Conservation (phyloP, 1,139 yeast genomes). For the Kodamaea sp. region DNA sequence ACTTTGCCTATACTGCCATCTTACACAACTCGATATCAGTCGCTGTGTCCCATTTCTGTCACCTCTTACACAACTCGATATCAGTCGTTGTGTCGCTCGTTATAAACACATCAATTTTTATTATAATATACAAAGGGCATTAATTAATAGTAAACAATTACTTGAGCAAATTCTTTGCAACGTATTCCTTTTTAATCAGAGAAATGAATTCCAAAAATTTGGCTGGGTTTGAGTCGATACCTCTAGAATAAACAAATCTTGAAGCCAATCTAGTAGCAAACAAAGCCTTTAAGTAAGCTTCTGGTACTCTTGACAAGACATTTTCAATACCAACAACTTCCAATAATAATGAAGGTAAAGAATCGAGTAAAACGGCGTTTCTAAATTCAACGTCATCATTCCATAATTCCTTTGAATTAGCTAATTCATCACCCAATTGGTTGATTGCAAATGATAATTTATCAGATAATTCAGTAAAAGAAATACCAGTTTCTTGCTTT, state of each 20-base stretch:
- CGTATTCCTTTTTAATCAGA: constrained; percentile 40
- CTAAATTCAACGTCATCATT: constrained; percentile 72
- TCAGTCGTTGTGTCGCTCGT: too few species aligned
- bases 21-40: too few species aligned
- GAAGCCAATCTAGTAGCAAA: constrained; percentile 91
- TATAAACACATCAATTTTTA: too few species aligned
- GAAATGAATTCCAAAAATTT: constrained; percentile 72
- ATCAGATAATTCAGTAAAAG: constrained; percentile 81
- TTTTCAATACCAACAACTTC: constrained; percentile 71
- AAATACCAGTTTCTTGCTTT: constrained; percentile 59
- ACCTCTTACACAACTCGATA: too few species aligned
- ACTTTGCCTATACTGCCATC: too few species aligned
- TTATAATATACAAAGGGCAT: too few species aligned
- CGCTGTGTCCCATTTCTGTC: too few species aligned
- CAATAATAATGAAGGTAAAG: constrained; percentile 74
- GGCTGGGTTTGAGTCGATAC: constrained; percentile 80
- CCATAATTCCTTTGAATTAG: constrained; percentile 83
- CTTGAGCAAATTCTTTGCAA: constrained; percentile 27
- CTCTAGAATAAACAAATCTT: constrained; percentile 81
- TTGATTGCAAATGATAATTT: constrained; percentile 82
- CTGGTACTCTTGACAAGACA: constrained; percentile 78
- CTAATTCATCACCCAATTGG: constrained; percentile 83
- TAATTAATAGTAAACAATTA: constrained; percentile 4
- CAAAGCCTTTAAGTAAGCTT: constrained; percentile 79
- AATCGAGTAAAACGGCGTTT: constrained; percentile 68